A percentile compares a stretch with the other conserved stretches of the same genome.
phyloP scores from a whole-genome alignment of 148 eudicot species.

The Vaccinium macrocarpon region DNA sequence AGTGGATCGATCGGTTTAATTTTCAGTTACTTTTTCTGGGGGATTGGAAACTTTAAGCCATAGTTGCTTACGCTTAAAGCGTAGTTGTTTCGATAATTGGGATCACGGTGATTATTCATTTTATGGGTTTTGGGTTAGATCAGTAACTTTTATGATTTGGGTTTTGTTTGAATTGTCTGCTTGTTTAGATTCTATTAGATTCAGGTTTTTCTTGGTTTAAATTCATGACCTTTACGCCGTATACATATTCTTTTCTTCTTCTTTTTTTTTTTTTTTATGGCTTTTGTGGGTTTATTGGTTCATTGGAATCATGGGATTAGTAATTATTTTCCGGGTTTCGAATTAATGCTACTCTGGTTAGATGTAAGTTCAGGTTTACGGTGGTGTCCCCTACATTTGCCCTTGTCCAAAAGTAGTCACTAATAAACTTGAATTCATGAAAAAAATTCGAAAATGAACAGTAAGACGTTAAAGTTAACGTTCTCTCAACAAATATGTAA shows the following conservation, averaged over 20 bases:
- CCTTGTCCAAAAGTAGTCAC: background rate
- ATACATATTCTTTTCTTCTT: background rate
- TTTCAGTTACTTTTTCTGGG: background rate
- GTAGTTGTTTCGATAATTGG: background rate
- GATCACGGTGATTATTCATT: background rate
- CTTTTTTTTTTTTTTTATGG: background rate
- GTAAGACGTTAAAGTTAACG: background rate
- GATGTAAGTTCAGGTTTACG: background rate
- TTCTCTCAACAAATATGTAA: background rate
- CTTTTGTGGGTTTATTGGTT: background rate
- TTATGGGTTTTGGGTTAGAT: background rate
- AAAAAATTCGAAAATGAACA: background rate
- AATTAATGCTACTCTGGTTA: background rate
- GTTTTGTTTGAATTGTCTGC: slow-evolving; percentile 4
- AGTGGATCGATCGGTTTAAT: background rate
- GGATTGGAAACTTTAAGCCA: background rate
- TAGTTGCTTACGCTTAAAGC: background rate
- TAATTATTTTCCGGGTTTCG: background rate
- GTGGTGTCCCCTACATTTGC: background rate
- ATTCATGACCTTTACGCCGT: background rate
- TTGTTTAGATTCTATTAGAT: background rate
- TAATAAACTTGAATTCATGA: background rate
- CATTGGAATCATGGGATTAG: background rate
- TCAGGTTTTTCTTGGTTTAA: background rate
- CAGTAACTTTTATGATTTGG: slow-evolving; percentile 8